phyloP scores from a whole-genome alignment of 371 early-diverging fungal species.

The Mortierella sp. region DNA sequence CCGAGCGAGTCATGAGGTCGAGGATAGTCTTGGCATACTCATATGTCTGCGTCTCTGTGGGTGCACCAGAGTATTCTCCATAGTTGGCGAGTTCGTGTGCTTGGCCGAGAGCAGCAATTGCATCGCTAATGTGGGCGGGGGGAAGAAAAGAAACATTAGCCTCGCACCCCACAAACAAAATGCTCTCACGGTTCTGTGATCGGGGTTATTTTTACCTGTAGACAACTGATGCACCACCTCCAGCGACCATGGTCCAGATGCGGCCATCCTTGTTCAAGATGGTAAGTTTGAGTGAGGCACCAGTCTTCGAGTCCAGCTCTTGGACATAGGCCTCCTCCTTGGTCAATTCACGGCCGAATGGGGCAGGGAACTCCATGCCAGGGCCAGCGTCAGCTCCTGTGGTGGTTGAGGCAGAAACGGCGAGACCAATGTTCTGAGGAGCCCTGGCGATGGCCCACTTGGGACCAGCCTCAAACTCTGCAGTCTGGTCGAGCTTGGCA shows the following conservation, averaged over 20 bases:
- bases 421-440: slow-evolving; percentile 67
- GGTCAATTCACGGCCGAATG: slow-evolving; percentile 96
- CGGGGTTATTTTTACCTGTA: slow-evolving; percentile 63
- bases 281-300: slow-evolving; percentile 97
- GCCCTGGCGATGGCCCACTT: slow-evolving; percentile 88
- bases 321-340: slow-evolving; percentile 97
- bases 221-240: slow-evolving; percentile 98
- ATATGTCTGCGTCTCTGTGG: slow-evolving; percentile 97
- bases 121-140: slow-evolving; percentile 71
- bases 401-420: slow-evolving; percentile 1
- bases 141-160: too few species aligned
- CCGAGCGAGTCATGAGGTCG: slow-evolving; percentile 95
- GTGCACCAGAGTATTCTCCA: slow-evolving; percentile 99
- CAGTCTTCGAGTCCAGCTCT: slow-evolving; percentile 97
- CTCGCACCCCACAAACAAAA: too few species aligned
- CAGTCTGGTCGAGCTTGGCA: slow-evolving; percentile 98
- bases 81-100: slow-evolving; percentile 97
- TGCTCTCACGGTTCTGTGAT: too few species aligned
- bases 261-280: slow-evolving; percentile 94
- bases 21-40: slow-evolving; percentile 98
- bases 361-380: slow-evolving; percentile 96
- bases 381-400: slow-evolving; percentile 77
- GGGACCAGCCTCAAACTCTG: slow-evolving; percentile 95
- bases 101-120: slow-evolving; percentile 95
- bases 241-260: slow-evolving; percentile 99